Evolutionary conservation across 495 filamentous ascomycete species (phyloP).

Genomic region (Ramalina intermedia): DNA sequence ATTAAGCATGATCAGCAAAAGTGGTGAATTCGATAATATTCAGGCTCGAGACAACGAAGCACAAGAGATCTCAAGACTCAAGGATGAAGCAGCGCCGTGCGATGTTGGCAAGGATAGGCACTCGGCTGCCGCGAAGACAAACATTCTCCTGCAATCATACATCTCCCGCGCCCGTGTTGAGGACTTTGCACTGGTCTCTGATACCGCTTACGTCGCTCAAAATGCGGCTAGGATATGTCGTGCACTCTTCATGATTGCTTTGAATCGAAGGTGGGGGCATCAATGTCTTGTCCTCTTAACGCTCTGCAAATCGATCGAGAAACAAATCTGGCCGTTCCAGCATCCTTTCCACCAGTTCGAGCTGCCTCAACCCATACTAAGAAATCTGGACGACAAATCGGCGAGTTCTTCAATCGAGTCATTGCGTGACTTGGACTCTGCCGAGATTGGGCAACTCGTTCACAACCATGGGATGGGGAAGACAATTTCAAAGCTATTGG

Average conservation of each 20-base stretch:
- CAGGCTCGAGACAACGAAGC: constrained; percentile 78
- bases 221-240: constrained; percentile 90
- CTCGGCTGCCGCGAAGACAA: constrained; percentile 77
- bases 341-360: constrained; percentile 95
- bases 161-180: constrained; percentile 81
- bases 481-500: constrained; percentile 62
- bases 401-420: constrained; percentile 60
- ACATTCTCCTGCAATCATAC: constrained; percentile 85
- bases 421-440: constrained; percentile 77
- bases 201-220: constrained; percentile 88
- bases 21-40: constrained; percentile 94
- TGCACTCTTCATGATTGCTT: constrained; percentile 89
- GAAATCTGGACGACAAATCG: constrained; percentile 66
- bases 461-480: constrained; percentile 79
- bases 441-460: constrained; percentile 83
- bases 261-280: constrained; percentile 88
- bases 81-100: constrained; percentile 50
- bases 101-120: constrained; percentile 63
- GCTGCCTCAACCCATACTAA: constrained; percentile 65
- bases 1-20: constrained; percentile 87
- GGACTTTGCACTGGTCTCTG: constrained; percentile 84
- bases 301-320: constrained; percentile 92
- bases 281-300: constrained; percentile 82
- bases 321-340: constrained; percentile 83
- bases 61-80: constrained; percentile 56